Evolutionary conservation across 257 asterid genomes (phyloP), one percentile per base, ranked within the genome.

Genomic region (Lycium barbarum): DNA sequence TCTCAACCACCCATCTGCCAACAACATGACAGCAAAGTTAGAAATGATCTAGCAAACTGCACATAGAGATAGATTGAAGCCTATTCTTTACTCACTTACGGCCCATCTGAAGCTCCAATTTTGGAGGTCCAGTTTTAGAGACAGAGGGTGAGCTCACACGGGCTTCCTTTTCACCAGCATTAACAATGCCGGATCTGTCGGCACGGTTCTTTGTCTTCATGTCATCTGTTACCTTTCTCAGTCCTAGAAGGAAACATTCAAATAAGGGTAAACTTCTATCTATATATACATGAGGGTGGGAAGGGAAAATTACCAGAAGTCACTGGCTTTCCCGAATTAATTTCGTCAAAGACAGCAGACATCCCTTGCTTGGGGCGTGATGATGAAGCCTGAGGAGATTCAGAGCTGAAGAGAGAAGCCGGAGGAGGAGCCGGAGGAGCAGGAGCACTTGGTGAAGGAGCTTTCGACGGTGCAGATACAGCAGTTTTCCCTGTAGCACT

Each of bases 21-120:
- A 47, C 51, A 79, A 84, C 74, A 86, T 33, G 83, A 83, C 83
- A 82, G 66, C 74, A 59, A 72, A 70, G 49, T 87, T 84, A 47
- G 70, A 55, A 73, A 76, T 22, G 61, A 82, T 72, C 73, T 57
- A 62, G 58, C 82, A 83, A 83, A 84, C 43, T 67, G 61, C 81
- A 54, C 79, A 54, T 10, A 66, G 2, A 65, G 35, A 87, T 61
- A 26, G n/a, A 9, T 82, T 81, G 80, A 65, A 86, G 83, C 43
- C 83, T 36, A 53, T 55, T 12, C 33, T 76, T 79, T 83, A 95
- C 99, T 93, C 89, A 97, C 99, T 95, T 97, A 83, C 99, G 98
- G 91, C 99, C 99, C 99, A 97, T 94, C 89, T 94, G 98, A 88
- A 95, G 98, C 91, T 97, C 99, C 35, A 97, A 49, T 85, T 97